Evolutionary conservation across 2,329 filamentous ascomycete species (phyloP).

Genomic region (Microsporum audouinii): DNA sequence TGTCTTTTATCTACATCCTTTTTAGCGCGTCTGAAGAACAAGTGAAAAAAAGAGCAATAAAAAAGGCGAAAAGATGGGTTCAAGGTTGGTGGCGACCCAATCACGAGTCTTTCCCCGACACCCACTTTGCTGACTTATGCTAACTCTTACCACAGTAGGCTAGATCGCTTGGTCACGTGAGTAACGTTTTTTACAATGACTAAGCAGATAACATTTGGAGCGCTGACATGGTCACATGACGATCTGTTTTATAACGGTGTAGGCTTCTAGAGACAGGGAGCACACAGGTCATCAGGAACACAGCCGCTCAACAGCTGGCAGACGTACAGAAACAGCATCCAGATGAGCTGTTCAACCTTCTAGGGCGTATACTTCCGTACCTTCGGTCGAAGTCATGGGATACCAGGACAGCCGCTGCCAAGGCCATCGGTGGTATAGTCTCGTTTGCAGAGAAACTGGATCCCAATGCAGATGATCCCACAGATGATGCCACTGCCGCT

Average conservation of each 20-base stretch:
- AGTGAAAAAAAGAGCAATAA: not conserved
- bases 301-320: constrained; percentile 88
- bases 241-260: constrained; percentile 7
- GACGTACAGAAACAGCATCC: constrained; percentile 98
- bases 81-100: constrained; percentile 7
- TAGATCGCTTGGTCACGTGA: constrained; percentile 79
- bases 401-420: constrained; percentile 82
- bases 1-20: not conserved
- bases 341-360: constrained; percentile 90
- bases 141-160: constrained; percentile 39
- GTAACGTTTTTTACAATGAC: constrained; percentile 28
- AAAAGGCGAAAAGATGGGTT: constrained; percentile 9
- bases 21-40: not conserved
- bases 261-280: constrained; percentile 95
- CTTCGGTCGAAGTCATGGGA: constrained; percentile 94
- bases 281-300: constrained; percentile 90
- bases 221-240: not conserved
- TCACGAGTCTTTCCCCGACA: not conserved
- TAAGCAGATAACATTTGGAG: not conserved
- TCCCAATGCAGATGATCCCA: constrained; percentile 64
- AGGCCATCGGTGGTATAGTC: constrained; percentile 87
- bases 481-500: constrained; percentile 36
- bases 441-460: constrained; percentile 80
- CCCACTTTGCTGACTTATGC: constrained; percentile 4
- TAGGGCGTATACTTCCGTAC: constrained; percentile 90